Evolutionary conservation across 2,329 filamentous ascomycete species (phyloP), one percentile per base, ranked within the genome.

Genomic region (Xylaria sp.): DNA sequence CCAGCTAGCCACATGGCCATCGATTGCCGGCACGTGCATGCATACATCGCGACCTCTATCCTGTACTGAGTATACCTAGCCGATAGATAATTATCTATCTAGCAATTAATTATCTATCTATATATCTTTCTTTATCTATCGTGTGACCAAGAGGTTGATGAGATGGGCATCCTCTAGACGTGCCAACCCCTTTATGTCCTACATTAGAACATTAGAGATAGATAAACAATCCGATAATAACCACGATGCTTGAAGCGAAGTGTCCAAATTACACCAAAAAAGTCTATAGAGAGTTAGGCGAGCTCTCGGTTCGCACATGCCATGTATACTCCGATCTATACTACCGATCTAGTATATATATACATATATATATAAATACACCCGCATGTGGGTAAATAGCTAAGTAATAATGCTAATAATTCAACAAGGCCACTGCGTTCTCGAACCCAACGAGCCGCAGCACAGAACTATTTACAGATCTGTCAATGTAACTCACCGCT

Each of bases 1-100:
- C 13, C 42, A 63, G 60, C 60, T 63, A 54, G 60, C 60, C 60
- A 63, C 60, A 51, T 60, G 23, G 44, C 57, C n/a, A 37, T 53
- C 32, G 37, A 55, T 55, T 65, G 61, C 65, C 65, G 65, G 64
- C 61, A 18, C 60, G 51, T 63, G 60, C 60, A 63, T 64, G 53
- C 54, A 58, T 23, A 48, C 53, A 48, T 55, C 57, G 9, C 59
- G n/a, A 44, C 57, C 23, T 40, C 13, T 10, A 54, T 40, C 18
- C 25, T 58, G 4, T 23, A 25, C 6, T 47, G n/a, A n/a, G n/a
- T 13, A 13, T 25, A 16, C 8, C 18, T 21, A 47, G 18, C 1
- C 16, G 10, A 32, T 23, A 37, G 13, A 23, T 42, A 8, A 13
- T 1, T 29, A 44, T 18, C 18, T 27, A 57, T 23, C 27, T 55